Base-by-base conservation (phyloP, 129 eudicot species). In the Escallonia rubra region DNA sequence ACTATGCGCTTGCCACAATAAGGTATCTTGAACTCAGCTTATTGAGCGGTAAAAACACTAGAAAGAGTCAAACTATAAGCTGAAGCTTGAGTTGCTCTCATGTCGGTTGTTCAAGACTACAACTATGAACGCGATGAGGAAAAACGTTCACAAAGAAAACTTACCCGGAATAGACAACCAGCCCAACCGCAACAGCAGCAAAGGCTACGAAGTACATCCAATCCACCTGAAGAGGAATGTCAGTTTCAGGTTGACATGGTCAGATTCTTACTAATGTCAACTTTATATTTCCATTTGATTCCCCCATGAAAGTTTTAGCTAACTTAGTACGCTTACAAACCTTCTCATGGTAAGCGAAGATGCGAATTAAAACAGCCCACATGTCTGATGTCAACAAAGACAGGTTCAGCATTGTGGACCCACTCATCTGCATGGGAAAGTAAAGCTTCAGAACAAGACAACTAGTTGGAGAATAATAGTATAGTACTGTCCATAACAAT, bases 321-420 rank as follows among this genome's bases (percentile, higher is more conserved):
- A 66, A 69, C 41, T 74, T 9, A 9, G 65, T 46, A 59, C 3
- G n/a, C n/a, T 67, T 55, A 48, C 80, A 43, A 57, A 91, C 97
- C 90, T 88, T 91, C 73, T 91, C 83, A 13, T 81, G 86, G 78
- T 91, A 91, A 23, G 88, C 94, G 76, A 88, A 88, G 64, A 88
- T 81, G 48, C 96, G 96, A 71, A 91, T 91, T 60, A 88, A 56
- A 45, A 88, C 96, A 9, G 97, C 84, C 96, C 96, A 91, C 97
- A 91, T 91, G 84, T 91, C 97, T 43, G 96, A 85, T 53, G 97
- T 91, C 60, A 91, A 75, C 75, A 91, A 74, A 61, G 97, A 87
- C 41, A 91, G 75, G 74, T 91, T 91, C 40, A 91, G 81, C 97
- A 91, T 85, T 6, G 96, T 84, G 43, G 97, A 65, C 11, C 97